Evolutionary conservation across 106 monocot species (phyloP), one percentile per base, ranked within the genome.

Genomic region (Xerophyta viscosa): DNA sequence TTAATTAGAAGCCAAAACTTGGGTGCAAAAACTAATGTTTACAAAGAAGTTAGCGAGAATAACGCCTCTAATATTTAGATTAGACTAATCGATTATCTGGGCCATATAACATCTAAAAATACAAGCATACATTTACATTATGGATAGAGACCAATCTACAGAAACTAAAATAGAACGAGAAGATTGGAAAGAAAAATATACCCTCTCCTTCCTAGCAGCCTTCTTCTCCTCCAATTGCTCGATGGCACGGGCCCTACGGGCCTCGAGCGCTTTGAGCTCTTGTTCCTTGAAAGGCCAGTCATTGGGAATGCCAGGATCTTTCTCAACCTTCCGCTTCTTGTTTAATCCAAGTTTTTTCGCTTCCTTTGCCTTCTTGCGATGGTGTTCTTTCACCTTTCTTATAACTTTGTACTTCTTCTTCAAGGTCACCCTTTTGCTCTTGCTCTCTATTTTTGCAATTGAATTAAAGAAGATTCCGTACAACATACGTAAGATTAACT

Each of bases 201-300:
- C 96, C 82, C 71, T 86, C 46, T 98, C 96, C 37, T 98, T 98
- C 47, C 79, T 78, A 37, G 85, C 89, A 24, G 78, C 89, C 42
- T 98, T 98, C 67, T 98, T 98, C 66, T 77, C 75, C 68, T 89
- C 96, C 43, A 85, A 27, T 39, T 98, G 89, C 76, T 82, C 89
- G 7, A 89, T 12, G 1, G 73, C 86, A 20, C 64, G 66, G 11
- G 81, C 82, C 4, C 96, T 58, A 0, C 96, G 70, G 10, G 48
- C 82, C 68, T 98, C 89, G 6, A 98, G 84, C 0, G 85, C 71
- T 54, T 71, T 85, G 31, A 98, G 80, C 37, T 98, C 96, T 62
- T 96, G 81, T 33, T 89, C 96, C 82, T 86, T 98, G 54, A 98
- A 98, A 55, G 85, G 96, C 96, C 96, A 98, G 36, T 98, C 89